phyloP scores from a whole-genome alignment of 2,329 filamentous ascomycete species.

The Nakataea oryzae region DNA sequence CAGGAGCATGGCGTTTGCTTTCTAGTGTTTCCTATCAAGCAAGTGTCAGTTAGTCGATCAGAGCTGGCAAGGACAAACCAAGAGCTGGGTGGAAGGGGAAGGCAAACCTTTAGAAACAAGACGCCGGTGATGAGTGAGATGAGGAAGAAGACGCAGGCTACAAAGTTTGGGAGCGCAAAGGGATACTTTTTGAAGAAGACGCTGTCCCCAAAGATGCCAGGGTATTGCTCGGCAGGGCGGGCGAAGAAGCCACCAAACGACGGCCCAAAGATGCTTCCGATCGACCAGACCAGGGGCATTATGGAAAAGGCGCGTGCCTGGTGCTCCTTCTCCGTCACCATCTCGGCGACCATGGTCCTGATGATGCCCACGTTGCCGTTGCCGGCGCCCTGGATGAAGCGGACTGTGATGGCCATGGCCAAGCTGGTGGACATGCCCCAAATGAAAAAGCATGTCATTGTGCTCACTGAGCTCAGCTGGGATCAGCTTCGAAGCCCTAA shows the following conservation, averaged over 20 bases:
- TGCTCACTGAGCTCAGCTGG: conserved; percentile 34
- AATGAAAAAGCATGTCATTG: conserved; percentile 69
- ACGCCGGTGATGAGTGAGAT: conserved; percentile 63
- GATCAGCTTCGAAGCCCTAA: neutral
- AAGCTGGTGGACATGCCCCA: conserved; percentile 79
- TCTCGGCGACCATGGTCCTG: conserved; percentile 82
- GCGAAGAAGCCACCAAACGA: conserved; percentile 81
- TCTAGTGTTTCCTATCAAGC: conserved; percentile 62
- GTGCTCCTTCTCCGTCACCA: conserved; percentile 77
- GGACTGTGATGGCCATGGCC: conserved; percentile 66
- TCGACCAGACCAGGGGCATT: conserved; percentile 84
- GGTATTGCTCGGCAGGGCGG: conserved; percentile 66
- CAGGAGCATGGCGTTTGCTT: conserved; percentile 53
- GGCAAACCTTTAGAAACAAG: conserved; percentile 61
- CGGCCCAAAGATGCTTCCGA: conserved; percentile 82
- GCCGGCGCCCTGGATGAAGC: conserved; percentile 69
- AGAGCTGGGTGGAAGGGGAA: neutral
- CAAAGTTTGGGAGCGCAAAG: conserved; percentile 75
- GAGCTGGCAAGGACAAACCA: neutral
- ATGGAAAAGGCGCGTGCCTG: conserved; percentile 85
- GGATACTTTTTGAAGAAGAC: conserved; percentile 66
- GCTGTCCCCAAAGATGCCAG: conserved; percentile 55
- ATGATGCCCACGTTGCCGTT: conserved; percentile 96
- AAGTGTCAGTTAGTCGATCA: neutral
- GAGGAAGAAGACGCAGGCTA: conserved; percentile 66